Base-by-base conservation (phyloP, 2,329 filamentous ascomycete species). In the Huntiella abstrusa region DNA sequence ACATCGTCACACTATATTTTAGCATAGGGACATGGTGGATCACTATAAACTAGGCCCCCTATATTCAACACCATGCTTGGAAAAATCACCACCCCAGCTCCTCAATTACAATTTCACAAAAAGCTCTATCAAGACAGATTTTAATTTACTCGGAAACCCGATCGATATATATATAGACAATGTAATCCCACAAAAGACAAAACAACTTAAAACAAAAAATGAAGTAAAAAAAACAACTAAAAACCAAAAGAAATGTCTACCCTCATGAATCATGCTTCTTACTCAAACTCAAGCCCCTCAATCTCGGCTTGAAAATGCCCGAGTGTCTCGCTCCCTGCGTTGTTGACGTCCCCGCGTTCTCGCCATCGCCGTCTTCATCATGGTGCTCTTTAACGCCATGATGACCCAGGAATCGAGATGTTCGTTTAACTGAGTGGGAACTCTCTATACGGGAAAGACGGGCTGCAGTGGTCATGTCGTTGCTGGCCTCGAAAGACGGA, bases 381-480 rank as follows among this genome's bases (percentile, higher is more conserved):
- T 28, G 32, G 15, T 34, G 28, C 12, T 28, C 17, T n/a, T 22
- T 16, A 13, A 10, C 17, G 16, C 13, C 37, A 17, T 11, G 59
- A 17, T 11, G 59, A 56, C 4, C 19, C 22, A 41, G 40, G 19
- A 41, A 41, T 15, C 40, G 3, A 12, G 40, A 41, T 32, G 40
- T 41, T 4, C 17, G 33, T 6, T 37, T 45, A 8, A 49, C 50
- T 17, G 70, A 77, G 46, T 75, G 72, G 43, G 69, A 75, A 17
- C 82, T 87, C 64, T 95, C 91, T 53, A 94, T 75, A 52, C 86
- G 73, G 41, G 79, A 80, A 53, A 98, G 65, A 58, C 88, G 77
- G 34, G 85, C 85, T 11, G 87, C 87, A 22, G 83, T 87, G 0
- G 88, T 94, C 57, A 95, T 94, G 56, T 96, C 91, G 55, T 77